phyloP scores from a whole-genome alignment of 2,329 filamentous ascomycete genomes.

The Claviceps lovelessii region DNA sequence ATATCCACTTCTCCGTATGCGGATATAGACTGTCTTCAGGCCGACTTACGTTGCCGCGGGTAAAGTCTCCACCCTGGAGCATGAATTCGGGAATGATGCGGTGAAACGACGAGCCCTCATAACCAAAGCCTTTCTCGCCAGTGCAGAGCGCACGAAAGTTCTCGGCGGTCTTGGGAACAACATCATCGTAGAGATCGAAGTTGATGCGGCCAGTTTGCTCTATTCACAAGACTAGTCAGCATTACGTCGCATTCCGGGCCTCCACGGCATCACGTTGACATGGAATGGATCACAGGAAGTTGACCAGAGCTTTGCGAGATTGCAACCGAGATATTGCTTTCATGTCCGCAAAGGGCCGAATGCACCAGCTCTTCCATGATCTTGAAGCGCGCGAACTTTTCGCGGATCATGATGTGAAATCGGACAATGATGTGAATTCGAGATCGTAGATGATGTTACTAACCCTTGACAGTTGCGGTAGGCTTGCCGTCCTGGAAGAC shows the following conservation, averaged over 20 bases:
- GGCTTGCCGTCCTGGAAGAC: slow-evolving; percentile 45
- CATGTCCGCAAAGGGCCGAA: neutral
- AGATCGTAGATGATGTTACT: slow-evolving; percentile 16
- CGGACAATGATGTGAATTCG: neutral
- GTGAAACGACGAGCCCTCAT: slow-evolving; percentile 75
- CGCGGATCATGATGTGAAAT: neutral
- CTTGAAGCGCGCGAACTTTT: neutral
- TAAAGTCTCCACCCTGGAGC: slow-evolving; percentile 95
- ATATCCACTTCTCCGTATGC: neutral
- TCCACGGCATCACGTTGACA: neutral
- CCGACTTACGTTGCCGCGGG: slow-evolving; percentile 66
- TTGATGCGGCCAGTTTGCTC: slow-evolving; percentile 66
- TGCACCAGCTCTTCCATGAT: neutral
- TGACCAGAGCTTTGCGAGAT: neutral
- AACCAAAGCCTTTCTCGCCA: slow-evolving; percentile 67
- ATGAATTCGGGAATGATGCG: slow-evolving; percentile 88
- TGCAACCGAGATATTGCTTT: neutral
- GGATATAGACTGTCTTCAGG: neutral
- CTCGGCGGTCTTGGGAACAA: slow-evolving; percentile 73
- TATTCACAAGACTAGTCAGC: slow-evolving; percentile 17
- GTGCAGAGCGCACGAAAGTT: slow-evolving; percentile 83
- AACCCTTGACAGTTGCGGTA: slow-evolving; percentile 45
- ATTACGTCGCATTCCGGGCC: neutral
- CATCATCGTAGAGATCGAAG: slow-evolving; percentile 76
- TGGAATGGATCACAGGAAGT: neutral